Conservation (phyloP, 495 filamentous ascomycete species). For the Oidiodendron maius region DNA sequence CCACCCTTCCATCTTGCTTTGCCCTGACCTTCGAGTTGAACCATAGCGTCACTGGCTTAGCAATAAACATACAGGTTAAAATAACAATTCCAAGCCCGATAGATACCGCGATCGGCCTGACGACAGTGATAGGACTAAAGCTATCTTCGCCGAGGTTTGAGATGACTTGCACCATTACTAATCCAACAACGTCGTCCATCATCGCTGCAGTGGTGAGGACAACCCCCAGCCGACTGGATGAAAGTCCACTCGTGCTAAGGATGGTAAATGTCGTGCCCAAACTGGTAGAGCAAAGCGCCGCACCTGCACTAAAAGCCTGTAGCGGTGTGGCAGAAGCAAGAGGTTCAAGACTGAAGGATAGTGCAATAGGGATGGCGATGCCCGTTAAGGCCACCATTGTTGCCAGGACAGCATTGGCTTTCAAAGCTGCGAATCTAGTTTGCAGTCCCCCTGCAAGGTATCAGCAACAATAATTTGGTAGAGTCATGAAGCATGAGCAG, state of each 20-base stretch:
- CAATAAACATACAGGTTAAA: not conserved
- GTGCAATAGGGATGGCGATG: not conserved
- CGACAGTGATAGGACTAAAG: not conserved
- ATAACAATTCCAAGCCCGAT: not conserved
- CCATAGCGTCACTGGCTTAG: no score
- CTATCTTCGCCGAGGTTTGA: not conserved
- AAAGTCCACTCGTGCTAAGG: not conserved
- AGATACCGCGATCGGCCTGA: not conserved
- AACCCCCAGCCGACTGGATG: not conserved
- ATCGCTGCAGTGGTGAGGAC: not conserved
- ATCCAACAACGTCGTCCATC: not conserved
- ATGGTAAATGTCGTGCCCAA: not conserved
- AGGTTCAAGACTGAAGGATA: not conserved
- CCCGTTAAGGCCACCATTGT: not conserved
- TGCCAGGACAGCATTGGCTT: not conserved
- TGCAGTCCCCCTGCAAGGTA: not conserved
- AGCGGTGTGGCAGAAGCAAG: not conserved
- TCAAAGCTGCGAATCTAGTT: not conserved
- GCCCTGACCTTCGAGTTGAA: no score
- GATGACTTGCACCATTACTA: not conserved
- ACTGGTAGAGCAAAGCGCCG: not conserved
- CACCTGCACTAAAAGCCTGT: not conserved
- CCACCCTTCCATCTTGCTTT: no score
- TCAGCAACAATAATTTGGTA: not conserved
- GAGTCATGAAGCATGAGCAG: not conserved